phyloP scores from a whole-genome alignment of 768 basidiomycete species.

The Suillus cothurnatus region DNA sequence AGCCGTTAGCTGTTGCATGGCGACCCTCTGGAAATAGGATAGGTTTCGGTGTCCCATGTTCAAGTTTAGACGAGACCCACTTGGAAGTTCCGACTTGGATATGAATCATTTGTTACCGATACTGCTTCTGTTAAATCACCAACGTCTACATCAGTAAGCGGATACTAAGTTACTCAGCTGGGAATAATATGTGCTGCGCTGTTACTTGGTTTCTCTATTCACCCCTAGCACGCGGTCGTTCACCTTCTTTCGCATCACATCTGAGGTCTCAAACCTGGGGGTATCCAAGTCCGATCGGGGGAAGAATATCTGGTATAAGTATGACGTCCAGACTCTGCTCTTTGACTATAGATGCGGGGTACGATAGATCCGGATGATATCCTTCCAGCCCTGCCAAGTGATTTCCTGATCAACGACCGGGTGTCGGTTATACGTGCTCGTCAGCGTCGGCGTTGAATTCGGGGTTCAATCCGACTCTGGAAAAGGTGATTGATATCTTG shows the following conservation, averaged over 20 bases:
- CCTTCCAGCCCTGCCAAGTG: background rate
- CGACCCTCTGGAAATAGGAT: background rate
- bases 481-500: background rate
- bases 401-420: background rate
- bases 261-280: background rate
- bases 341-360: background rate
- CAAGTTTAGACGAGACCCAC: background rate
- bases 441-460: background rate
- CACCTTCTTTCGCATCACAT: background rate
- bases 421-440: background rate
- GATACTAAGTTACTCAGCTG: background rate
- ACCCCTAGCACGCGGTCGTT: background rate
- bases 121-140: background rate
- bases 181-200: background rate
- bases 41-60: background rate
- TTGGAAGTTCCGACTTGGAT: background rate
- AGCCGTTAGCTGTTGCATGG: background rate
- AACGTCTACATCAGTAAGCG: background rate
- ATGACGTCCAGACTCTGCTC: background rate
- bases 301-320: background rate
- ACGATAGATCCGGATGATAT: background rate
- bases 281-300: background rate
- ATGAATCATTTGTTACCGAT: background rate
- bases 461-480: background rate
- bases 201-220: background rate